Evolutionary conservation across 352 stramenopile genomes (phyloP).

Genomic region (Globisporangium mamillatum): DNA sequence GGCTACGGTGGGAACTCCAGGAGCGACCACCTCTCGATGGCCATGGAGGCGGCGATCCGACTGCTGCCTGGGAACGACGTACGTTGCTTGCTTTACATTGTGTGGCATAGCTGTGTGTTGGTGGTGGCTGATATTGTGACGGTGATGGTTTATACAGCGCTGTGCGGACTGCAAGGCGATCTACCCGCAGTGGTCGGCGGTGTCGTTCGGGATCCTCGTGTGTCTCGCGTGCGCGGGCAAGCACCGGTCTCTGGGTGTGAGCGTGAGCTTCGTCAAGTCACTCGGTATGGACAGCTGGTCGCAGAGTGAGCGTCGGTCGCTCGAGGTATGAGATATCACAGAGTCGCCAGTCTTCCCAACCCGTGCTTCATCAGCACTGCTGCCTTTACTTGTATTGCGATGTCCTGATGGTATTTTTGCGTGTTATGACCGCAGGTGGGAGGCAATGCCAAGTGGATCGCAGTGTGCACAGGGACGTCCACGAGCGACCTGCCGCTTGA

Average conservation of each 20-base stretch:
- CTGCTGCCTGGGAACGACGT: slow-evolving; percentile 76
- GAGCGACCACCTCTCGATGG: slow-evolving; percentile 38
- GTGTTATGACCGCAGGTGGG: slow-evolving; percentile 22
- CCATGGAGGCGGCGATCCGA: slow-evolving; percentile 53
- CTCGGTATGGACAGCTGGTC: slow-evolving; percentile 79
- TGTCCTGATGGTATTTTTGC: background rate
- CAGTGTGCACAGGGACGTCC: slow-evolving; percentile 55
- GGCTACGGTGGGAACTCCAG: slow-evolving; percentile 9
- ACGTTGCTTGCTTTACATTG: slow-evolving; percentile 17
- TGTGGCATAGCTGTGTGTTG: background rate
- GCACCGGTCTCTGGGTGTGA: slow-evolving; percentile 78
- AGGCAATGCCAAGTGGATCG: slow-evolving; percentile 80
- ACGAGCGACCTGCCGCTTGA: slow-evolving; percentile 39
- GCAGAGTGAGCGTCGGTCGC: slow-evolving; percentile 35
- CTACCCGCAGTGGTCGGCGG: slow-evolving; percentile 78
- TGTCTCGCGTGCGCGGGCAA: slow-evolving; percentile 73
- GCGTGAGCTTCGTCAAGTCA: slow-evolving; percentile 84
- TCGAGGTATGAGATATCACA: slow-evolving; percentile 34
- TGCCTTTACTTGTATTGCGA: background rate
- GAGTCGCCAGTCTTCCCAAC: background rate
- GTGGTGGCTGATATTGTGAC: background rate
- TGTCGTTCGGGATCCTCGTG: slow-evolving; percentile 82
- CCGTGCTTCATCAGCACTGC: background rate
- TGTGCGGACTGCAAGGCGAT: slow-evolving; percentile 80
- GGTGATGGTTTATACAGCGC: slow-evolving; percentile 29